Evolutionary conservation across 495 filamentous ascomycete species (phyloP).

Genomic region (Penicillium canariense): DNA sequence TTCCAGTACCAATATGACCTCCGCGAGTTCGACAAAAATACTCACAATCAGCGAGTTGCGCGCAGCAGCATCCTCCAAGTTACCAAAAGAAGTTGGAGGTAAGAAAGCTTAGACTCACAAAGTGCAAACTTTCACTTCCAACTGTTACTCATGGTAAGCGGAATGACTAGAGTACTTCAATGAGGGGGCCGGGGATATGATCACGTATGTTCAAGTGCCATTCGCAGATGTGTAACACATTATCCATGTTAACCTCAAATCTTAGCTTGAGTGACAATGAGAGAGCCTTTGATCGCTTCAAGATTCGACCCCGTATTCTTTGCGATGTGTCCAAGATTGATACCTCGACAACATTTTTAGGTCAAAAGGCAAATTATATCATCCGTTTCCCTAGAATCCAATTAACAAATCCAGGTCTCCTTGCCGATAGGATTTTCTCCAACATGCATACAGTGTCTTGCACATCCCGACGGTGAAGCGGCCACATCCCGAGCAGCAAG

Average conservation of each 20-base stretch:
- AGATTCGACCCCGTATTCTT: conserved; percentile 54
- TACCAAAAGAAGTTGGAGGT: no score
- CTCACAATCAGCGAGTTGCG: no score
- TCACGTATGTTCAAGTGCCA: conserved; percentile 22
- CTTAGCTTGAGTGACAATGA: conserved; percentile 49
- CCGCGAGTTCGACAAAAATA: no score
- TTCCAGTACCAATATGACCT: no score
- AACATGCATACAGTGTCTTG: conserved; percentile 82
- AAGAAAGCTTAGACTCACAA: no score
- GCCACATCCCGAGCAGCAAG: conserved; percentile 73
- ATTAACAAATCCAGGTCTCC: conserved; percentile 59
- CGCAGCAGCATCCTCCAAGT: no score
- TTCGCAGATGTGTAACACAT: no score
- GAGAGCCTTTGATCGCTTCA: conserved; percentile 52
- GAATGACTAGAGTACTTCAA: conserved; percentile 52
- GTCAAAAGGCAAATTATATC: no score
- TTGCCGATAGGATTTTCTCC: conserved; percentile 88
- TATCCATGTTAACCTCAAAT: no score
- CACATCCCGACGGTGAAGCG: conserved; percentile 80
- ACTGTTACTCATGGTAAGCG: no score
- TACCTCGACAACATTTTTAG: conserved; percentile 45
- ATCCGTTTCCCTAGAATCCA: no score
- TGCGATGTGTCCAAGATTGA: conserved; percentile 51
- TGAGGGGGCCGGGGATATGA: conserved; percentile 43
- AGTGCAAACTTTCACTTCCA: no score